Percentiles rank a stretch among this genome's conserved stretches.
phyloP scores from a whole-genome alignment of 495 filamentous ascomycete species.

The Hyaloscypha bicolor region DNA sequence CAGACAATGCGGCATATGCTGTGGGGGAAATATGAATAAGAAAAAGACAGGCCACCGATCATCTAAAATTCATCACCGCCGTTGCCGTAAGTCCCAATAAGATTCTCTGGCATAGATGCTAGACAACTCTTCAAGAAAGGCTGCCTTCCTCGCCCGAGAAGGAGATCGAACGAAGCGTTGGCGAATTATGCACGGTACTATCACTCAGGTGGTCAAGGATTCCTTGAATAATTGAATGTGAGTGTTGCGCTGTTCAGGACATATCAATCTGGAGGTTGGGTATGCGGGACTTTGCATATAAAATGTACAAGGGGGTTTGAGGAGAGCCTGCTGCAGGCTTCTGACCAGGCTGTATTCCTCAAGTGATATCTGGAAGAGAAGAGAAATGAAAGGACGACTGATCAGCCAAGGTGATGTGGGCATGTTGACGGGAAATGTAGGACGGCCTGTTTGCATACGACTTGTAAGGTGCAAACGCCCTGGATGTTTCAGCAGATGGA shows the following conservation, averaged over 20 bases:
- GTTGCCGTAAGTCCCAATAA: neutral
- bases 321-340: slow-evolving; percentile 9
- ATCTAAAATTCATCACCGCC: neutral
- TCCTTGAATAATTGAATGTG: neutral
- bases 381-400: slow-evolving; percentile 1
- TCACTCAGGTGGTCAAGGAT: neutral
- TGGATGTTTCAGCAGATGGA: slow-evolving; percentile 25
- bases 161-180: neutral
- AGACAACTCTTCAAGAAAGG: neutral
- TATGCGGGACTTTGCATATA: slow-evolving; percentile 6
- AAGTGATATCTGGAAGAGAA: neutral
- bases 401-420: slow-evolving; percentile 13
- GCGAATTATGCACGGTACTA: neutral
- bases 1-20: neutral
- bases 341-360: slow-evolving; percentile 19
- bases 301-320: slow-evolving; percentile 12
- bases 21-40: neutral
- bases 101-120: neutral
- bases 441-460: slow-evolving; percentile 23
- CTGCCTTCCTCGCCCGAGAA: neutral
- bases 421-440: neutral
- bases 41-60: neutral
- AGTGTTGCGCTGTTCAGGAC: neutral
- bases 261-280: neutral
- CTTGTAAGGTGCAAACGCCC: slow-evolving; percentile 14